Conservation (phyloP, 306 rosid genomes). For the Prosopis cineraria region DNA sequence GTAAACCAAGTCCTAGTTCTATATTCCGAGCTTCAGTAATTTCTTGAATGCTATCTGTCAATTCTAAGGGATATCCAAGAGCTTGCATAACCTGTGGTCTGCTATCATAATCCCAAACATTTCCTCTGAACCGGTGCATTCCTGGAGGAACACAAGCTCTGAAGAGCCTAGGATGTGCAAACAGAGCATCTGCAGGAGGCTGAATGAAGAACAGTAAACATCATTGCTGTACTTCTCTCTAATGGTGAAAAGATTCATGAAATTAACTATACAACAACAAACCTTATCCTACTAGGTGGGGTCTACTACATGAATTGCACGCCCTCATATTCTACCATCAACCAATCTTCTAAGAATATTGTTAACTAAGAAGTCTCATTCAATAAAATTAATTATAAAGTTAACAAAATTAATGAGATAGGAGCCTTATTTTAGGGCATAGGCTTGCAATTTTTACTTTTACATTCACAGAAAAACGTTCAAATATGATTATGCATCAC, state of each 20-base stretch:
- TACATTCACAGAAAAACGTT: conserved; percentile 10
- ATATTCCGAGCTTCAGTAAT: conserved; percentile 82
- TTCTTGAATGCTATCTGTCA: conserved; percentile 71
- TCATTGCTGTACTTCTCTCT: conserved; percentile 34
- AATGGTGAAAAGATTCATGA: not conserved
- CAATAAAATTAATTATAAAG: not conserved
- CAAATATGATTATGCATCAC: not conserved
- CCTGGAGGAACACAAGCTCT: conserved; percentile 98
- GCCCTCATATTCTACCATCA: too few relatives aligned
- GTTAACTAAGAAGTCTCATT: too few relatives aligned
- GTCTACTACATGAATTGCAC: too few relatives aligned
- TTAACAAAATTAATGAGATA: not conserved
- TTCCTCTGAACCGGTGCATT: conserved; percentile 95
- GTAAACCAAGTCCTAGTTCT: conserved; percentile 97
- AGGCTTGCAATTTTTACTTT: not conserved
- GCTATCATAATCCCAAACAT: conserved; percentile 89
- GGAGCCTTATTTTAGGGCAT: conserved; percentile 10
- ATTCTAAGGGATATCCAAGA: conserved; percentile 74
- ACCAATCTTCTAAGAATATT: too few relatives aligned
- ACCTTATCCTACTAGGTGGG: too few relatives aligned
- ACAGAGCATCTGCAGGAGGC: conserved; percentile 98
- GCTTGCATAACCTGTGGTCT: conserved; percentile 71
- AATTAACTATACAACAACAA: too few relatives aligned
- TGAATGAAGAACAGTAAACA: conserved; percentile 46
- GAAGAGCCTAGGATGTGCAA: conserved; percentile 91